Evolutionary conservation across 495 filamentous ascomycete genomes (phyloP).

Genomic region (Trichocladium uniseriatum): DNA sequence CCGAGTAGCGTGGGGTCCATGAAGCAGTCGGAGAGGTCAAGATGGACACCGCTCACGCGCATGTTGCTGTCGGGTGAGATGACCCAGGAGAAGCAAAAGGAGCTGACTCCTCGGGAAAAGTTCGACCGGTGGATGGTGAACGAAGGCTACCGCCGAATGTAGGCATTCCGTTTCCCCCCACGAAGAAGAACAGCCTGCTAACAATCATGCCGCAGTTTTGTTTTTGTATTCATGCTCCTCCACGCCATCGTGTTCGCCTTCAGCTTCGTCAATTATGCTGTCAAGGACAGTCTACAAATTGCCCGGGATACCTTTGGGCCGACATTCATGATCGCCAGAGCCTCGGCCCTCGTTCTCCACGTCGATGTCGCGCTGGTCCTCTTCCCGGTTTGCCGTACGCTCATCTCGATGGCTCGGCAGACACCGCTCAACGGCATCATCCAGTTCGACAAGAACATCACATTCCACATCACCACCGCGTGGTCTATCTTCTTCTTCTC

Average conservation of each 20-base stretch:
- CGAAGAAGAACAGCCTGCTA: constrained; percentile 10
- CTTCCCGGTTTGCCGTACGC: constrained; percentile 69
- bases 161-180: constrained; percentile 17
- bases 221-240: constrained; percentile 56
- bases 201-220: constrained; percentile 47
- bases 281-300: constrained; percentile 59
- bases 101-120: constrained; percentile 45
- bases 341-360: constrained; percentile 61
- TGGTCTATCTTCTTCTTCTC: constrained; percentile 79
- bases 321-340: constrained; percentile 61
- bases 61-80: constrained; percentile 65
- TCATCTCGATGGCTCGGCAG: constrained; percentile 65
- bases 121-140: constrained; percentile 65
- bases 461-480: constrained; percentile 69
- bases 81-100: constrained; percentile 51
- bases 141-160: constrained; percentile 67
- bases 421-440: constrained; percentile 70
- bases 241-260: constrained; percentile 64
- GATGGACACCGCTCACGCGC: constrained; percentile 60
- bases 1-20: constrained; percentile 17
- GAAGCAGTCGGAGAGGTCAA: constrained; percentile 50
- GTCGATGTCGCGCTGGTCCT: constrained; percentile 66
- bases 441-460: constrained; percentile 74
- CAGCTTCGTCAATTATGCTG: constrained; percentile 63
- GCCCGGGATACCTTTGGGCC: constrained; percentile 56